Percentiles rank a stretch among this genome's conserved stretches.
Conservation (phyloP, 495 filamentous ascomycete genomes). For the Aspergillus kassunensis region DNA sequence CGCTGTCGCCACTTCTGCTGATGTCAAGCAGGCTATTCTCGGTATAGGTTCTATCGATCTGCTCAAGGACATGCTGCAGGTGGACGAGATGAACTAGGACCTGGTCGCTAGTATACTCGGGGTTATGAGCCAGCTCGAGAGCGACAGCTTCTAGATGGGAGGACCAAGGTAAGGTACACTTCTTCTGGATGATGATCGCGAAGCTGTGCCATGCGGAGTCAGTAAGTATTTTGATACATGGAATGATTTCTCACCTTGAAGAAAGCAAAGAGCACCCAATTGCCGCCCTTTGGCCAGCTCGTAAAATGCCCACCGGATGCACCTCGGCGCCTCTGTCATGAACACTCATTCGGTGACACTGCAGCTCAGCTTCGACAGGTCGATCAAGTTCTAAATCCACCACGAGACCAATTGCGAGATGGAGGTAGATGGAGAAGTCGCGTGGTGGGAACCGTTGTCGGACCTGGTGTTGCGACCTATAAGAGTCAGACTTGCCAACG, state of each 20-base stretch:
- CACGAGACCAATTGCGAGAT: conserved; percentile 40
- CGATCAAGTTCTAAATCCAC: conserved; percentile 40
- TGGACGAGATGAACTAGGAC: conserved; percentile 17
- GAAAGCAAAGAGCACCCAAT: conserved; percentile 22
- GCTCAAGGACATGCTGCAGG: conserved; percentile 19
- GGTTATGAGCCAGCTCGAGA: conserved; percentile 6
- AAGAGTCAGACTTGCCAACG: neutral
- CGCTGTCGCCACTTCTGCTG: neutral
- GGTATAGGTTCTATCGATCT: conserved; percentile 10
- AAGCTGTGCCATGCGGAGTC: neutral
- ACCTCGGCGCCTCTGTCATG: neutral
- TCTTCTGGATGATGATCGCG: conserved; percentile 17
- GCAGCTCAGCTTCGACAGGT: conserved; percentile 16
- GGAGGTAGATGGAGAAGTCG: conserved; percentile 35
- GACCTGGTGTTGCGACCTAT: conserved; percentile 20
- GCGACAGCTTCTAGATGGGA: conserved; percentile 16
- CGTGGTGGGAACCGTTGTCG: conserved; percentile 27
- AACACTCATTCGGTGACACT: neutral
- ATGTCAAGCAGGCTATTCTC: neutral
- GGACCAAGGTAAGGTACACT: conserved; percentile 10
- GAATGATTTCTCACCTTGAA: conserved; percentile 14
- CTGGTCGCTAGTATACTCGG: conserved; percentile 14
- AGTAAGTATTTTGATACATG: neutral
- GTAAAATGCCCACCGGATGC: neutral
- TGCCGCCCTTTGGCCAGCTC: conserved; percentile 20